phyloP scores from a whole-genome alignment of 1,139 yeast species.

The Lizanozyma gosingica region DNA sequence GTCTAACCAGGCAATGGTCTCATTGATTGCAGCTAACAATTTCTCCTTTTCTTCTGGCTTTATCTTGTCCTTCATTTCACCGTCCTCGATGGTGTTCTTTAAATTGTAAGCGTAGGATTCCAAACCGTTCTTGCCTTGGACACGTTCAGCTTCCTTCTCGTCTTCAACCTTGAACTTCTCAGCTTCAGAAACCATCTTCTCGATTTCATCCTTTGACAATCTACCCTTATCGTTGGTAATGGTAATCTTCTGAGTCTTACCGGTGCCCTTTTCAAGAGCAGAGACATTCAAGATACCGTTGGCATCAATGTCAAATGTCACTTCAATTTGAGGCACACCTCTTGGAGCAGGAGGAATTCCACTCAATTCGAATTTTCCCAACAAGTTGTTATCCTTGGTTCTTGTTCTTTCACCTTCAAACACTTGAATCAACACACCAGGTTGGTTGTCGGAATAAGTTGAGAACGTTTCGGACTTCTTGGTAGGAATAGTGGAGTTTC shows the following conservation, averaged over 20 bases:
- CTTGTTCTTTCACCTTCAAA: constrained; percentile 96
- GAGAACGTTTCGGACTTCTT: constrained; percentile 95
- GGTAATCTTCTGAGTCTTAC: constrained; percentile 88
- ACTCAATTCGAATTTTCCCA: constrained; percentile 91
- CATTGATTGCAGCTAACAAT: constrained; percentile 32
- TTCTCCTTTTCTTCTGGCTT: constrained; percentile 34
- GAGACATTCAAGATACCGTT: constrained; percentile 92
- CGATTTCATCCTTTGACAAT: constrained; percentile 85
- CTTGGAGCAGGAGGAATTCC: constrained; percentile 98
- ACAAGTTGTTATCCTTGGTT: constrained; percentile 89
- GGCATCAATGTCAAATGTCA: constrained; percentile 89
- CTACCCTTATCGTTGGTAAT: constrained; percentile 97
- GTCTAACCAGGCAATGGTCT: constrained; percentile 43
- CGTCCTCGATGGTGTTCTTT: constrained; percentile 48
- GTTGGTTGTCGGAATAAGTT: constrained; percentile 95
- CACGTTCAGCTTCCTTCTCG: constrained; percentile 68
- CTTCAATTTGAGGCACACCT: constrained; percentile 97
- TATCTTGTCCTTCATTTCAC: constrained; percentile 44
- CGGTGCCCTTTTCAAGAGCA: constrained; percentile 94
- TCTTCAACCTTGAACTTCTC: constrained; percentile 87
- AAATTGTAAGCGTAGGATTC: constrained; percentile 85
- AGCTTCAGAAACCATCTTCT: constrained; percentile 91
- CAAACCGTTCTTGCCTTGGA: constrained; percentile 78
- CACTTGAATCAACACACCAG: constrained; percentile 92
- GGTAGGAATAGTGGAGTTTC: constrained; percentile 96